Base-by-base conservation (phyloP, 345 rosid genomes). In the Alliaria petiolata region DNA sequence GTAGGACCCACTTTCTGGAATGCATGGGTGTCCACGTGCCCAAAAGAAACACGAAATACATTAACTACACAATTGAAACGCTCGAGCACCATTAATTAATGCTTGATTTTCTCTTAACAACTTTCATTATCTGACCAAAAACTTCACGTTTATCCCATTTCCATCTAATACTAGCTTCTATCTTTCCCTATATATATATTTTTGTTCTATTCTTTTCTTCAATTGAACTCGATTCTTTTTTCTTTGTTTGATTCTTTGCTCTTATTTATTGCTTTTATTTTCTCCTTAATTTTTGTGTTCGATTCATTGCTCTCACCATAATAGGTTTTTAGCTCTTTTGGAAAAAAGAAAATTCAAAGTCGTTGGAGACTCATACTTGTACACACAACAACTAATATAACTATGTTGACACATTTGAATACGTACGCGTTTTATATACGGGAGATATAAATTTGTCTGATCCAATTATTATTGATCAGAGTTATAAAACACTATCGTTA, bases 401-500 rank as follows among this genome's bases (percentile, higher is more conserved):
- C 14, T 20, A 36, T 9, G 20, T 36, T 51, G 8, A 50, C 30
- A 38, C 16, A 16, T 9, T 43, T 31, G 8, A 16, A 28, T 7
- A 39, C 16, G 28, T n/a, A n/a, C n/a, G n/a, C 30, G 28, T 40
- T 52, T 15, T 8, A 43, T 40, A n/a, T n/a, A n/a, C n/a, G n/a
- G n/a, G n/a, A n/a, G n/a, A n/a, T n/a, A n/a, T n/a, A n/a, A n/a
- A n/a, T n/a, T n/a, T n/a, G n/a, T n/a, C n/a, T n/a, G n/a, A n/a
- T n/a, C n/a, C n/a, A n/a, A n/a, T n/a, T n/a, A n/a, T n/a, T n/a
- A n/a, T n/a, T n/a, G n/a, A n/a, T n/a, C n/a, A n/a, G 26, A 66
- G 45, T 43, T 44, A 68, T 70, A 59, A 26, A 70, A 17, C 51
- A 70, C 49, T 14, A 25, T n/a, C n/a, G n/a, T n/a, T n/a, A n/a